phyloP scores from a whole-genome alignment of 495 filamentous ascomycete species.

The Xylaria flabelliformis region DNA sequence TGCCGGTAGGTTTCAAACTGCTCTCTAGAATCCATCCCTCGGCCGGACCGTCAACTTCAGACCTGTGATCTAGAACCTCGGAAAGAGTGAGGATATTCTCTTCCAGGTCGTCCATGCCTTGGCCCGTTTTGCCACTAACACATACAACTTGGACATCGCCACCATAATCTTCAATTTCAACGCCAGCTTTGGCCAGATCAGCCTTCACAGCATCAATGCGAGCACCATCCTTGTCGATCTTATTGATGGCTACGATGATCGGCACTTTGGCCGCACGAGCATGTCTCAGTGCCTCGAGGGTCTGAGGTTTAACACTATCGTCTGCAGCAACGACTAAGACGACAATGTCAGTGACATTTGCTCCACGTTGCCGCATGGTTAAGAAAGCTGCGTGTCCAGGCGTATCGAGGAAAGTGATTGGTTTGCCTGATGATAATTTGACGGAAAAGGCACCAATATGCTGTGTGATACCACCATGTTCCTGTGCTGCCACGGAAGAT shows the following conservation, averaged over 20 bases:
- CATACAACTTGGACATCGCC: slow-evolving; percentile 91
- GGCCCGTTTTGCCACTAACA: slow-evolving; percentile 92
- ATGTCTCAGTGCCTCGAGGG: slow-evolving; percentile 94
- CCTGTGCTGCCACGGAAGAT: slow-evolving; percentile 84
- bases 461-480: slow-evolving; percentile 98
- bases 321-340: slow-evolving; percentile 96
- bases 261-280: slow-evolving; percentile 89
- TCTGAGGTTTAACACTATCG: slow-evolving; percentile 97
- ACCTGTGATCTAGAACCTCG: slow-evolving; percentile 89
- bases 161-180: slow-evolving; percentile 94
- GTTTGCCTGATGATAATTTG: slow-evolving; percentile 79
- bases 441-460: slow-evolving; percentile 99
- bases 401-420: slow-evolving; percentile 96
- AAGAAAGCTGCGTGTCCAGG: slow-evolving; percentile 96
- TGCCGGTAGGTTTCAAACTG: slow-evolving; percentile 84
- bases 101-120: slow-evolving; percentile 90
- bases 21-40: slow-evolving; percentile 97
- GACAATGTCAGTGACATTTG: slow-evolving; percentile 95
- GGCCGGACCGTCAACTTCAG: slow-evolving; percentile 73
- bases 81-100: slow-evolving; percentile 83
- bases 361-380: slow-evolving; percentile 93
- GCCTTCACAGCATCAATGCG: slow-evolving; percentile 82
- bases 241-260: slow-evolving; percentile 98
- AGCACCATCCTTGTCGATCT: slow-evolving; percentile 86
- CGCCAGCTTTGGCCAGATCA: slow-evolving; percentile 81